phyloP scores from a whole-genome alignment of 306 rosid species.

The Vigna trinervia region DNA sequence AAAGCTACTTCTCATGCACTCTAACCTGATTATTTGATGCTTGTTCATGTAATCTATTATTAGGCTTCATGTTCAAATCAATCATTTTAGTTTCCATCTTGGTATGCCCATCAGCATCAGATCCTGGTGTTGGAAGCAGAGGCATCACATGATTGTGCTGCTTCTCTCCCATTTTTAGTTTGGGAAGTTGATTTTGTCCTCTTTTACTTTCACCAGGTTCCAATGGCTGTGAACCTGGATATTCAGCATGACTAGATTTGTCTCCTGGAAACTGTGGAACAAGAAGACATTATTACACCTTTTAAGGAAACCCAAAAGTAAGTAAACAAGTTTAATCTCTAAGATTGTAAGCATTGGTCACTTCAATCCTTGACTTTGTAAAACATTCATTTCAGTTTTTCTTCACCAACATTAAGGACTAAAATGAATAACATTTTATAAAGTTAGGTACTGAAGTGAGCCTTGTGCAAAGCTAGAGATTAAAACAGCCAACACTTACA shows the following conservation, averaged over 20 bases:
- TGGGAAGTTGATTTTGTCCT: slow-evolving; percentile 63
- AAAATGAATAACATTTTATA: background rate
- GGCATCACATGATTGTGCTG: slow-evolving; percentile 71
- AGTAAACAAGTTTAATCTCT: background rate
- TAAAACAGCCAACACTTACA: no score
- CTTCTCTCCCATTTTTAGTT: slow-evolving; percentile 61
- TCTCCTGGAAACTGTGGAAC: slow-evolving; percentile 89
- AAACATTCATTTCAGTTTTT: background rate
- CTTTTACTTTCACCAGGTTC: slow-evolving; percentile 63
- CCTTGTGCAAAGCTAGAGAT: background rate
- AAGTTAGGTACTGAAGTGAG: background rate
- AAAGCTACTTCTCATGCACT: slow-evolving; percentile 5
- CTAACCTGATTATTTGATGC: slow-evolving; percentile 89
- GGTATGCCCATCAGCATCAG: slow-evolving; percentile 66
- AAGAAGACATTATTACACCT: slow-evolving; percentile 41
- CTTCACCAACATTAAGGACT: background rate
- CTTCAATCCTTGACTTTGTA: slow-evolving; percentile 1
- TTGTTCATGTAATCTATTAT: slow-evolving; percentile 81
- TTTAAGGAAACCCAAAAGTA: background rate
- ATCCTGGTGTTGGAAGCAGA: slow-evolving; percentile 50
- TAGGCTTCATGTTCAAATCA: slow-evolving; percentile 94
- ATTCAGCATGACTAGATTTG: slow-evolving; percentile 63
- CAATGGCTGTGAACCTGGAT: slow-evolving; percentile 48
- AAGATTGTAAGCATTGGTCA: background rate
- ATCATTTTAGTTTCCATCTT: slow-evolving; percentile 81